phyloP scores from a whole-genome alignment of 768 basidiomycete species.

The Leccinum subtestaceum region DNA sequence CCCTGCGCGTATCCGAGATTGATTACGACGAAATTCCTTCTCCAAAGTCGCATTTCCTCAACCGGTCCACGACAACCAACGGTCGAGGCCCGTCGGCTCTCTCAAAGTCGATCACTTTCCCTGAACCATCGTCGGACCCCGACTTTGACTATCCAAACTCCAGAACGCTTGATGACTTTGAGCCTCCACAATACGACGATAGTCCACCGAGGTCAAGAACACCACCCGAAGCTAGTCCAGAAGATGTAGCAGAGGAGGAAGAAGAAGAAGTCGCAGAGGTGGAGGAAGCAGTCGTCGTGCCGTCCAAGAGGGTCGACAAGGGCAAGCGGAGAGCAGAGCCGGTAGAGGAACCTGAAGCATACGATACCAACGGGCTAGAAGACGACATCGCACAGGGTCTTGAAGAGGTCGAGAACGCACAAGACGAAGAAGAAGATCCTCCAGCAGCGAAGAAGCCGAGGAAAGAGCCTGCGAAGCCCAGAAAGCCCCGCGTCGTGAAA shows the following conservation, averaged over 20 bases:
- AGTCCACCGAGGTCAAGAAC: constrained; percentile 43
- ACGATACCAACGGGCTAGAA: constrained; percentile 32
- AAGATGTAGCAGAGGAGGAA: constrained; percentile 33
- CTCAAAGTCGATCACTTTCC: constrained; percentile 27
- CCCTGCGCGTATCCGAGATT: constrained; percentile 51
- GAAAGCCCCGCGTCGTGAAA: constrained; percentile 24
- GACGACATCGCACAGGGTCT: constrained; percentile 43
- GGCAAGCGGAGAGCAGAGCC: constrained; percentile 40
- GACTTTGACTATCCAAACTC: constrained; percentile 23
- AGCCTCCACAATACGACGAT: constrained; percentile 21
- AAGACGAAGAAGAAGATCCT: constrained; percentile 40
- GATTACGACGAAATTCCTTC: constrained; percentile 66
- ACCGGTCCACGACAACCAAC: constrained; percentile 33
- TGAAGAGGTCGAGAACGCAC: constrained; percentile 51
- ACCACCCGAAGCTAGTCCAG: constrained; percentile 45
- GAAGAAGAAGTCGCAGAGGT: constrained; percentile 29
- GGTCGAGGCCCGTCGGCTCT: constrained; percentile 36
- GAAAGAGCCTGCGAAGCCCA: constrained; percentile 27
- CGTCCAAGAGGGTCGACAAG: constrained; percentile 30
- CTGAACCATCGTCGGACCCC: constrained; percentile 22
- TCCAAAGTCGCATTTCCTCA: constrained; percentile 38
- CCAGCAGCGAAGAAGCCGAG: constrained; percentile 30
- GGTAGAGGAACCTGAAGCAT: constrained; percentile 13
- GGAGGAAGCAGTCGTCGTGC: constrained; percentile 32
- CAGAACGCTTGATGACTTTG: constrained; percentile 29